Evolutionary conservation across 768 basidiomycete genomes (phyloP).

Genomic region (Butyriboletus loyo): DNA sequence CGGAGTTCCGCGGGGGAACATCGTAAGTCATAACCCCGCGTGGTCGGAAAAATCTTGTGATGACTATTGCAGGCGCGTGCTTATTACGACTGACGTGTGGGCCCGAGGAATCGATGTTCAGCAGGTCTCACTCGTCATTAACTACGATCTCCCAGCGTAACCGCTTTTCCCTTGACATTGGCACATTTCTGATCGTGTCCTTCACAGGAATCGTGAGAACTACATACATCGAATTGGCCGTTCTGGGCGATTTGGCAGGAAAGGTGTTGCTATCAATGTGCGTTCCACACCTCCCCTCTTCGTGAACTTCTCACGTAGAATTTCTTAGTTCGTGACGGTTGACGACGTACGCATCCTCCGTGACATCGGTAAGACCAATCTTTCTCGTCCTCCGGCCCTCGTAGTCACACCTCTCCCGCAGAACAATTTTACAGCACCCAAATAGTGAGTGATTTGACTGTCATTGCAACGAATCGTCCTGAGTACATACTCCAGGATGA

Average conservation of each 20-base stretch:
- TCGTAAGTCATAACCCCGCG: constrained; percentile 52
- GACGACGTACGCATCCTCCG: constrained; percentile 96
- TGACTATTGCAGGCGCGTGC: constrained; percentile 63
- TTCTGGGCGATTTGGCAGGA: constrained; percentile 97
- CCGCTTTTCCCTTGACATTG: constrained; percentile 22
- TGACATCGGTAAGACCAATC: constrained; percentile 74
- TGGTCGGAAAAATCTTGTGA: constrained; percentile 6
- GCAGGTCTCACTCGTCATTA: constrained; percentile 96
- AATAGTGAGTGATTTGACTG: constrained; percentile 53
- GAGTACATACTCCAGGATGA: constrained; percentile 66
- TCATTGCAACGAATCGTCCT: constrained; percentile 3
- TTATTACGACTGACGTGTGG: constrained; percentile 97
- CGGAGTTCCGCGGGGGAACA: constrained; percentile 90
- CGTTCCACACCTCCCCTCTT: constrained; percentile 26
- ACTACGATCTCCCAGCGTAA: constrained; percentile 93
- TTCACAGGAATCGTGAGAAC: constrained; percentile 87
- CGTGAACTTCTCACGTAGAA: constrained; percentile 12
- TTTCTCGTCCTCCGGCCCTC: neutral
- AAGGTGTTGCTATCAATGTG: constrained; percentile 99
- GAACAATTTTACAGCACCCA: constrained; percentile 98
- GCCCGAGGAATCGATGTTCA: constrained; percentile 98
- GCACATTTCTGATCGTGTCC: constrained; percentile 10
- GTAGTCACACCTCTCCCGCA: constrained; percentile 29
- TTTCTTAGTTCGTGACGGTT: constrained; percentile 78
- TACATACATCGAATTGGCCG: constrained; percentile 99